phyloP scores from a whole-genome alignment of 1,284 basidiomycete genomes.

The Meripilus lineatus region DNA sequence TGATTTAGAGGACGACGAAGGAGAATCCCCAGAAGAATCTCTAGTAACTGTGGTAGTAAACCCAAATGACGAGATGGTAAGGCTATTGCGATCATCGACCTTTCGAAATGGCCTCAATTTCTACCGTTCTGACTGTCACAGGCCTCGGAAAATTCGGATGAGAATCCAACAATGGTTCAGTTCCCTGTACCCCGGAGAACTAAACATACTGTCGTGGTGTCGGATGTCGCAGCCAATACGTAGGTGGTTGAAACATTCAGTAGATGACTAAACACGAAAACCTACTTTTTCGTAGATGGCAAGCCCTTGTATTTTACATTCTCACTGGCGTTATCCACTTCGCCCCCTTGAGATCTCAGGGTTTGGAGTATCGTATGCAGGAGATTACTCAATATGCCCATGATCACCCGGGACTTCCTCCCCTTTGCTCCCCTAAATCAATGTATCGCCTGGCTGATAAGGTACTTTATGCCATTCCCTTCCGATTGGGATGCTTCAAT shows the following conservation, averaged over 20 bases:
- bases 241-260: neutral
- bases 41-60: neutral
- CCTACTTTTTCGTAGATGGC: conserved; percentile 8
- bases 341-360: conserved; percentile 12
- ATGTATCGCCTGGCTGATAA: conserved; percentile 15
- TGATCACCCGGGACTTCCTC: conserved; percentile 5
- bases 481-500: neutral
- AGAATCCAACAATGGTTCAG: neutral
- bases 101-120: neutral
- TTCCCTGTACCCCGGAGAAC: neutral
- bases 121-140: neutral
- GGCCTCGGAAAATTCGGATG: neutral
- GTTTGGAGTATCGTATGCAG: conserved; percentile 1
- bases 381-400: neutral
- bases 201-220: conserved; percentile 7
- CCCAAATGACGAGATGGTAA: neutral
- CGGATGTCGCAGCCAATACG: conserved; percentile 12
- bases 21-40: neutral
- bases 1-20: conserved; percentile 11
- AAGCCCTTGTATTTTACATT: conserved; percentile 12
- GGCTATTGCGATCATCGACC: neutral
- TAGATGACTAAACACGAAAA: neutral
- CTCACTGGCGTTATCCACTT: conserved; percentile 13
- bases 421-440: conserved; percentile 14
- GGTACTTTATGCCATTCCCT: neutral